phyloP scores from a whole-genome alignment of 306 rosid genomes.

The Trichosanthes truncata region DNA sequence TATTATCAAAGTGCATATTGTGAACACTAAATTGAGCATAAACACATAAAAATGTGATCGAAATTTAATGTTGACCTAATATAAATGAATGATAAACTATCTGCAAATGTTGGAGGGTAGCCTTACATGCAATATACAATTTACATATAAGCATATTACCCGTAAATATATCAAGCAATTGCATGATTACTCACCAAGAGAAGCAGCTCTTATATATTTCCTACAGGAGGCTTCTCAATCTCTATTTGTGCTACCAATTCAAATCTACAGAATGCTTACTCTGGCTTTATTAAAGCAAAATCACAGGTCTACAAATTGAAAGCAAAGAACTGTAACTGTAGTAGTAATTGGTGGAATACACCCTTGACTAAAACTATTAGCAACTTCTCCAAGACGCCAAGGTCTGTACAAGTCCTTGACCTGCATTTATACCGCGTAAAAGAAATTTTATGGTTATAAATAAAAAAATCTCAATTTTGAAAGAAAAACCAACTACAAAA shows the following conservation, averaged over 20 bases:
- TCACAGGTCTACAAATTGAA: conserved; percentile 29
- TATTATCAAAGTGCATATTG: not conserved
- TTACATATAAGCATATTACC: conserved; percentile 3
- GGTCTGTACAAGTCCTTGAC: conserved; percentile 13
- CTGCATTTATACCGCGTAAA: conserved; percentile 3
- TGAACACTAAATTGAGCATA: not conserved
- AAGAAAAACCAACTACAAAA: not conserved
- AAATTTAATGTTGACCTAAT: not conserved
- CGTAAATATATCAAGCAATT: conserved; percentile 12
- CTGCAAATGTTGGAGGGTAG: not conserved
- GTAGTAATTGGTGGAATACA: conserved; percentile 12
- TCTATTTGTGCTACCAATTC: conserved; percentile 40
- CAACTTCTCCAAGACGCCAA: conserved; percentile 12
- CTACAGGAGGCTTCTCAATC: conserved; percentile 58
- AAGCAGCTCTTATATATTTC: conserved; percentile 47
- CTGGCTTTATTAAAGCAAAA: conserved; percentile 46
- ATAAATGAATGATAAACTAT: not conserved
- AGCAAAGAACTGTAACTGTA: conserved; percentile 15
- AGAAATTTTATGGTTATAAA: conserved; percentile 8
- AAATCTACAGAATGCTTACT: conserved; percentile 43
- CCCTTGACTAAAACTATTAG: conserved; percentile 10
- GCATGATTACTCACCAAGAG: conserved; percentile 58
- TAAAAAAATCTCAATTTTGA: not conserved
- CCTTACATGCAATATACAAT: not conserved
- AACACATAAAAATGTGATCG: not conserved